These are phyloP conservation scores for Ophiosphaerella narmari DNA, from an alignment of 2,329 filamentous ascomycete species.

Conservation along the genomic window DNA sequence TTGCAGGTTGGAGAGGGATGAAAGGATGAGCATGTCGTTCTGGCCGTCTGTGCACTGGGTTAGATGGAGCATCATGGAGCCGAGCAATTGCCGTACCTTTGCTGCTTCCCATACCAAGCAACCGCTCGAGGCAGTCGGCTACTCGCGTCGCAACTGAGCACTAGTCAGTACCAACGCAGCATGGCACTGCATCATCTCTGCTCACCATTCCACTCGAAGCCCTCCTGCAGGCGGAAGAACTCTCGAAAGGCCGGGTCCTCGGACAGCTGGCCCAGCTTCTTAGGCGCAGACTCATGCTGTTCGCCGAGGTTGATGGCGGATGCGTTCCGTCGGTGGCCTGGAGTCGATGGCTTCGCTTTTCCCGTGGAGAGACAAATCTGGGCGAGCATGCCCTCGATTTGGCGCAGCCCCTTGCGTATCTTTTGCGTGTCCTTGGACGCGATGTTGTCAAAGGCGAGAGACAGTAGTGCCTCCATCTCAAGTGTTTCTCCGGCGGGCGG, in stretches of 20 bases:
- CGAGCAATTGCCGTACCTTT: slow-evolving; percentile 29
- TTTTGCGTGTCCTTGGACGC: slow-evolving; percentile 89
- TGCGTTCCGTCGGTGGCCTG: slow-evolving; percentile 42
- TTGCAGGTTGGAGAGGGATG: slow-evolving; percentile 85
- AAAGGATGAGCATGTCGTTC: slow-evolving; percentile 86
- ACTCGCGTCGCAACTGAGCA: slow-evolving; percentile 75
- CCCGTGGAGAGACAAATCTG: slow-evolving; percentile 81
- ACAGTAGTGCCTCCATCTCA: slow-evolving; percentile 86
- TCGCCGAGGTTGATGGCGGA: slow-evolving; percentile 44
- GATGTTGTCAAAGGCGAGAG: slow-evolving; percentile 93
- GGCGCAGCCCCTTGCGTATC: slow-evolving; percentile 89
- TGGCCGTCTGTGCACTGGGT: slow-evolving; percentile 63
- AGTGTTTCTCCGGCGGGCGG: slow-evolving; percentile 4
- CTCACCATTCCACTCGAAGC: slow-evolving; percentile 92
- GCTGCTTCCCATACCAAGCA: slow-evolving; percentile 76
- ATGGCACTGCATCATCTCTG: neutral
- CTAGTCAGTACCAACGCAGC: neutral
- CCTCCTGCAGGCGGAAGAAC: slow-evolving; percentile 95
- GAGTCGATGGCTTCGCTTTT: slow-evolving; percentile 38
- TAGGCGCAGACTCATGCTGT: slow-evolving; percentile 37
- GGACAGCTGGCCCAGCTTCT: slow-evolving; percentile 68
- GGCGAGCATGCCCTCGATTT: slow-evolving; percentile 90
- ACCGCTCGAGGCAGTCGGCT: slow-evolving; percentile 80
- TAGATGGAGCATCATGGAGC: slow-evolving; percentile 3
- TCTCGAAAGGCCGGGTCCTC: slow-evolving; percentile 89